Evolutionary conservation across 2,329 filamentous ascomycete genomes (phyloP).

Genomic region (Sporothrix dimorphospora): DNA sequence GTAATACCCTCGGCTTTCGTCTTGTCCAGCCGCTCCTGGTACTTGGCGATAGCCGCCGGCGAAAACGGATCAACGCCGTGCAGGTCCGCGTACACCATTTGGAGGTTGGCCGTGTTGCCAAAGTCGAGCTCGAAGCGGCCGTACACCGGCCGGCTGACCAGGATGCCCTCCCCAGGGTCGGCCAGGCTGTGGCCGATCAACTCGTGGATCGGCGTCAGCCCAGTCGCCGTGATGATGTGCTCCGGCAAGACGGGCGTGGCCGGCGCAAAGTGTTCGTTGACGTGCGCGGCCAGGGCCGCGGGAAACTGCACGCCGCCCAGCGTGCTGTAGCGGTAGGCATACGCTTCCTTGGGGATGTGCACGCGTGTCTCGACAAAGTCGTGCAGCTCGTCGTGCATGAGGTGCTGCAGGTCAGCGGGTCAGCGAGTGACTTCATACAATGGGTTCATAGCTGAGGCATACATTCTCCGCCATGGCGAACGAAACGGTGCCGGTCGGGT

Average conservation of each 20-base stretch:
- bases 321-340: not conserved
- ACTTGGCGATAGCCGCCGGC: not conserved
- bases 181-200: not conserved
- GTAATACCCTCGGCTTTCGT: not conserved
- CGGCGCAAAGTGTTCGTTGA: not conserved
- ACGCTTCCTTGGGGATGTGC: not conserved
- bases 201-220: not conserved
- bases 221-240: not conserved
- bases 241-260: not conserved
- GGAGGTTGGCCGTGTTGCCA: not conserved
- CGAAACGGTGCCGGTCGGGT: not conserved
- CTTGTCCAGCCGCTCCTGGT: not conserved
- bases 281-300: not conserved
- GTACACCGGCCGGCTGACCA: not conserved
- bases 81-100: conserved; percentile 6
- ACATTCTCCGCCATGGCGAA: not conserved
- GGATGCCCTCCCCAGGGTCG: not conserved
- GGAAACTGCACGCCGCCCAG: not conserved
- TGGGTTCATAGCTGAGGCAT: too few species aligned
- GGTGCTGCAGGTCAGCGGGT: not conserved
- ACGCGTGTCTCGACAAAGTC: not conserved
- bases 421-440: too few species aligned
- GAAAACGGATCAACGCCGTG: not conserved
- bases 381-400: not conserved
- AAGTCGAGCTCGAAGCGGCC: conserved; percentile 14